Base-by-base conservation (phyloP, 768 basidiomycete genomes). In the Trametes villosa region DNA sequence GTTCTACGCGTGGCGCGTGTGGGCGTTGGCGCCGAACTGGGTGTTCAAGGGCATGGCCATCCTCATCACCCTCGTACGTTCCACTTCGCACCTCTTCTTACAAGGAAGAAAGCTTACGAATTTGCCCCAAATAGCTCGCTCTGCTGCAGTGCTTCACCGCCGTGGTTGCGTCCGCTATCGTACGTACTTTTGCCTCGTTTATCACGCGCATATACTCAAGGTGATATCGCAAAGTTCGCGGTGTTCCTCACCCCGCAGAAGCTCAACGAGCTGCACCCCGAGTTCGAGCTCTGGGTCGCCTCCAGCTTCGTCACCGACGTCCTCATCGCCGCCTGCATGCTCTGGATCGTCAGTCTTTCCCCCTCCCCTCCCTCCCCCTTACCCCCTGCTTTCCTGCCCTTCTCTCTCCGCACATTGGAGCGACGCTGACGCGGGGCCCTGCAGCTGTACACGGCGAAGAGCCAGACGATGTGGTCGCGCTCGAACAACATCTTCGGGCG, bases 311-410 rank as follows among this genome's bases (percentile, higher is more conserved):
- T 69, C 20, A 65, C 67, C 13, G 68, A 72, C 52, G 40, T 71
- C 4, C 51, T 73, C 17, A 70, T 75, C 29, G 65, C 72, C 2
- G 63, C 40, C 4, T 63, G 67, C 29, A 70, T 73, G 65, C 51
- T 70, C 29, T 63, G 57, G 46, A 68, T 71, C 38, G 74, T 73
- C 34, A 41, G 71, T 57, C n/a, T 9, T 2, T 44, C 22, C 22
- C 29, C 47, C n/a, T 24, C 26, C 18, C 27, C 18, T 26, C 34
- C 24, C n/a, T 13, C 17, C 18, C 48, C 15, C 36, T 12, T 33
- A 22, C 17, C 38, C 29, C 42, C 22, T 15, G 17, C 22, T n/a
- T n/a, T 20, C 11, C 17, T 24, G 9, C 42, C 9, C 22, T 7
- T 22, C 13, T 9, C 1, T 17, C n/a, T n/a, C n/a, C n/a, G n/a